These are phyloP conservation scores for Cyclotella baltica DNA, from an alignment of 108 stramenopile species.

Conservation along the genomic window DNA sequence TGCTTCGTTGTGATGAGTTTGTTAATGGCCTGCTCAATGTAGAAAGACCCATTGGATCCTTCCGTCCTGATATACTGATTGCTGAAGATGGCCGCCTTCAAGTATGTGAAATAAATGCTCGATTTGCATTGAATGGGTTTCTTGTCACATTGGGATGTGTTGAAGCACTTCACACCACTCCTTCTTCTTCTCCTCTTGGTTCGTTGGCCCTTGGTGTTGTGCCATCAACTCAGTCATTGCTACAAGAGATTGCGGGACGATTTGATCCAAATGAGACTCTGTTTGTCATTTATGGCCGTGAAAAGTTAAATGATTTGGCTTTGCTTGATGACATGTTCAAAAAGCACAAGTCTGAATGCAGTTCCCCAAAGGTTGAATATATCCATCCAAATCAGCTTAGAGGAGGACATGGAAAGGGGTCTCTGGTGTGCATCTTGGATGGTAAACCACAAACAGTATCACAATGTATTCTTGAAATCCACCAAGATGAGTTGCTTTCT, in stretches of 20 bases:
- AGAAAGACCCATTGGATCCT: not conserved
- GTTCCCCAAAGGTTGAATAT: not conserved
- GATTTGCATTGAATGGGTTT: not conserved
- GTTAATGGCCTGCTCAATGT: not conserved
- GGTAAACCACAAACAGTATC: not conserved
- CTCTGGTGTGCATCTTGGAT: conserved; percentile 2
- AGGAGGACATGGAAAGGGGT: not conserved
- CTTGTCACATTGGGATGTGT: not conserved
- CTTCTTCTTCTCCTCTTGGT: not conserved
- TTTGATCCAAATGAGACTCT: not conserved
- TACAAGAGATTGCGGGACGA: not conserved
- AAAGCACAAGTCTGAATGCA: not conserved
- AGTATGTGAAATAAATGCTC: conserved; percentile 3
- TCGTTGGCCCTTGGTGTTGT: not conserved
- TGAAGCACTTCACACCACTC: not conserved
- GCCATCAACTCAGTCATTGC: not conserved
- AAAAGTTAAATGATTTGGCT: not conserved
- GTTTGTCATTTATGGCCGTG: not conserved
- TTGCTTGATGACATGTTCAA: not conserved
- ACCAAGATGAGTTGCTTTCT: not conserved
- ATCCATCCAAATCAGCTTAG: conserved; percentile 4
- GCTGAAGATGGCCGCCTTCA: not conserved
- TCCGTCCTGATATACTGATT: conserved; percentile 1
- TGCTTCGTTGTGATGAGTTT: not conserved
- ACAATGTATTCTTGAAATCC: conserved; percentile 2